These are phyloP conservation scores for Lasiodiplodia sp. DNA, from an alignment of 2,329 filamentous ascomycete species.

Conservation along the genomic window DNA sequence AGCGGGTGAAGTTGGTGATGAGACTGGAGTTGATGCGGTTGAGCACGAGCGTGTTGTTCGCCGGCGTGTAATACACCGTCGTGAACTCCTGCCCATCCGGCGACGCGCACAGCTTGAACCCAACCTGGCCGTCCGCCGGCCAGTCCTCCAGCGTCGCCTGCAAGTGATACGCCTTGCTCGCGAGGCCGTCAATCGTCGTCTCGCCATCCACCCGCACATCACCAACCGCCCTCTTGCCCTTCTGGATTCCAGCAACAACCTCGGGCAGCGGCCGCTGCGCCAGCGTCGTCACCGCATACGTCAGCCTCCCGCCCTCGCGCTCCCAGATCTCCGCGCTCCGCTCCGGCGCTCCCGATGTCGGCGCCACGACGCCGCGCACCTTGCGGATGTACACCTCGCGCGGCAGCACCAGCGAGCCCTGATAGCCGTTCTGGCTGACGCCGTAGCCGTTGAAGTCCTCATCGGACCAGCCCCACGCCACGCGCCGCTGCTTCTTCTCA, in stretches of 20 bases:
- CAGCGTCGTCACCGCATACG: constrained; percentile 54
- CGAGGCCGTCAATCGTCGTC: constrained; percentile 39
- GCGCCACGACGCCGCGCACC: constrained; percentile 47
- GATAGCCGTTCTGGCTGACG: constrained; percentile 52
- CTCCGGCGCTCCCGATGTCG: constrained; percentile 43
- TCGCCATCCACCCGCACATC: constrained; percentile 32
- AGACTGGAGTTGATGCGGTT: constrained; percentile 53
- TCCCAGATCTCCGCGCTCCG: constrained; percentile 40
- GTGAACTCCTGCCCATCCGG: constrained; percentile 54
- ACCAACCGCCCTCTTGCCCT: constrained; percentile 36
- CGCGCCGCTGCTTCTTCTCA: constrained; percentile 56
- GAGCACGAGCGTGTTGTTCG: constrained; percentile 56
- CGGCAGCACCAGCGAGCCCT: constrained; percentile 53
- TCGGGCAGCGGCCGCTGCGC: constrained; percentile 54
- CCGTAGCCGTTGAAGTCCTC: constrained; percentile 54
- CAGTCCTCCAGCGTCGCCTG: constrained; percentile 48
- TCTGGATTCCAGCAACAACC: constrained; percentile 51
- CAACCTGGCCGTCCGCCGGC: constrained; percentile 45
- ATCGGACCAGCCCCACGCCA: constrained; percentile 57
- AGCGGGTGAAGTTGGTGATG: constrained; percentile 52
- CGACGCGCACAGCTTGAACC: constrained; percentile 53
- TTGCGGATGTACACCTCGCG: constrained; percentile 57
- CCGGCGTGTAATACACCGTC: constrained; percentile 53
- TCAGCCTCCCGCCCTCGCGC: background rate
- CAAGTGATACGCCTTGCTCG: constrained; percentile 51